phyloP scores from a whole-genome alignment of 1,284 basidiomycete species.

The Fereydounia khargensis region DNA sequence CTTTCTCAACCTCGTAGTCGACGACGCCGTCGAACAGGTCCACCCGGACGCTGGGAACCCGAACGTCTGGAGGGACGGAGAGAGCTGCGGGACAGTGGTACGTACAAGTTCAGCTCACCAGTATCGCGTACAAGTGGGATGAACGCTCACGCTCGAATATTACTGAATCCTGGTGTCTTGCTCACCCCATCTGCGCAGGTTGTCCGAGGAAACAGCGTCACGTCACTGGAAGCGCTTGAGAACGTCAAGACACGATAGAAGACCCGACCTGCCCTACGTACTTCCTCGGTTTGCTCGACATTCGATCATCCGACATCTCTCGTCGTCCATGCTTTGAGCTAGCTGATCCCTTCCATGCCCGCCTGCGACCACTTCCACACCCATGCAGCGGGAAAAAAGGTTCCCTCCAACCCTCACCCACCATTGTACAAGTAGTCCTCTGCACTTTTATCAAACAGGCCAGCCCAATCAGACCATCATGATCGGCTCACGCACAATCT shows the following conservation, averaged over 20 bases:
- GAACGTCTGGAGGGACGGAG: conserved; percentile 42
- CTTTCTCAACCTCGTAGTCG: conserved; percentile 96
- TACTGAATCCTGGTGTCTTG: too few relatives aligned
- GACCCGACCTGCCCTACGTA: background rate
- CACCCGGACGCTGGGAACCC: conserved; percentile 62
- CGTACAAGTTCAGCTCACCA: conserved; percentile 2
- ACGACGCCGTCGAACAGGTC: conserved; percentile 87
- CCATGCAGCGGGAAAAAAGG: too few relatives aligned
- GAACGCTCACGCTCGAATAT: background rate
- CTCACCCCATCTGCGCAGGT: too few relatives aligned
- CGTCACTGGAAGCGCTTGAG: conserved; percentile 51
- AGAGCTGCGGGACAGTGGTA: conserved; percentile 50
- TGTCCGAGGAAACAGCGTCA: conserved; percentile 55
- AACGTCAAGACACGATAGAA: conserved; percentile 39
- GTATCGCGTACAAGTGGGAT: background rate
- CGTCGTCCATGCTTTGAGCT: background rate
- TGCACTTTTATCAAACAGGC: too few relatives aligned
- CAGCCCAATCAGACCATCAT: too few relatives aligned
- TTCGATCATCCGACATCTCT: background rate
- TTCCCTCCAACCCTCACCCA: too few relatives aligned
- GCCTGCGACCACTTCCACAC: too few relatives aligned
- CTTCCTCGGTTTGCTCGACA: background rate
- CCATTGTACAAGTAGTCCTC: too few relatives aligned
- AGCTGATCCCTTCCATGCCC: background rate
- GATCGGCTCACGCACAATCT: too few relatives aligned